phyloP scores from a whole-genome alignment of 2,329 filamentous ascomycete species.

The Basipetospora chlamydospora region DNA sequence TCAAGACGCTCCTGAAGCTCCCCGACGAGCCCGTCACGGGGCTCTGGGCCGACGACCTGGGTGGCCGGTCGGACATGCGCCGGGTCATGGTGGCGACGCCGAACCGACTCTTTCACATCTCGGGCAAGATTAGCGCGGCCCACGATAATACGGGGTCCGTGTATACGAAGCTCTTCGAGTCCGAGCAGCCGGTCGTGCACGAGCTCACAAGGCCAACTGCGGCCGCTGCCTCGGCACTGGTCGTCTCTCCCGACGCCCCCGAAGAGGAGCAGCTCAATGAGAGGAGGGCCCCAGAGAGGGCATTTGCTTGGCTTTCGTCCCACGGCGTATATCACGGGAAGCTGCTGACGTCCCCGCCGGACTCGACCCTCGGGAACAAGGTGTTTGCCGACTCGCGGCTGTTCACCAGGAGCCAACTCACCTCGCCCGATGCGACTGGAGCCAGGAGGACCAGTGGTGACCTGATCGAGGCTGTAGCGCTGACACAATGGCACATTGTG shows the following conservation, averaged over 20 bases:
- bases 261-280: constrained; percentile 29
- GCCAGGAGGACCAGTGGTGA: constrained; percentile 55
- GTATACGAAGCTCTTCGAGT: constrained; percentile 78
- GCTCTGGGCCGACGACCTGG: constrained; percentile 65
- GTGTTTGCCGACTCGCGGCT: constrained; percentile 70
- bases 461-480: constrained; percentile 60
- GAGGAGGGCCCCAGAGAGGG: constrained; percentile 49
- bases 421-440: constrained; percentile 48
- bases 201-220: constrained; percentile 48
- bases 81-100: constrained; percentile 71
- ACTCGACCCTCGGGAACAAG: constrained; percentile 49
- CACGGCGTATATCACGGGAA: constrained; percentile 83
- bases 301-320: constrained; percentile 81
- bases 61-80: constrained; percentile 53
- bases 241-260: constrained; percentile 60
- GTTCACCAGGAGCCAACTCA: constrained; percentile 58
- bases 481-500: constrained; percentile 91
- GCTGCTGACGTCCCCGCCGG: constrained; percentile 46
- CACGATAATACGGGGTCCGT: constrained; percentile 74
- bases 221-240: constrained; percentile 46
- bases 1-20: constrained; percentile 70
- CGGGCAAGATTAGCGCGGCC: constrained; percentile 59
- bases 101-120: constrained; percentile 63
- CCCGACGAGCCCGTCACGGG: constrained; percentile 75
- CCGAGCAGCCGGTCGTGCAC: constrained; percentile 64